phyloP scores from a whole-genome alignment of 2,329 filamentous ascomycete species.

The Microdochium nivale region DNA sequence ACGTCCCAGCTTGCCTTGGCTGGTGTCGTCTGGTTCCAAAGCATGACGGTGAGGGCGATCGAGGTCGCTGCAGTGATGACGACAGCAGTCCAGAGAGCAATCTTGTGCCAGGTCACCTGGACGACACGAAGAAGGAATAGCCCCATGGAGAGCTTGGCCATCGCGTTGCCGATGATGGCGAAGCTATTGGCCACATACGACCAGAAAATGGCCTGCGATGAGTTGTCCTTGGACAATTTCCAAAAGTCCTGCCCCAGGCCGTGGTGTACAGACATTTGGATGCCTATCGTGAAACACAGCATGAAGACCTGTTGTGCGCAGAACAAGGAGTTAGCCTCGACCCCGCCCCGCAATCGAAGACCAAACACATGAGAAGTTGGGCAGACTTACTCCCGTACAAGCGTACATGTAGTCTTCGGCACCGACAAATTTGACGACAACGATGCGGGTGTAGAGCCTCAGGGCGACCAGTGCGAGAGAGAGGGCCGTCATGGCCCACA shows the following conservation, averaged over 20 bases:
- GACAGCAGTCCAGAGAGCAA: constrained; percentile 22
- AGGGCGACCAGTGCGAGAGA: constrained; percentile 14
- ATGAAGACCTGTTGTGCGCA: constrained; percentile 18
- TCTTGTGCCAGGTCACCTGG: constrained; percentile 22
- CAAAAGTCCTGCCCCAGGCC: constrained; percentile 25
- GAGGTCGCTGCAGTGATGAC: constrained; percentile 21
- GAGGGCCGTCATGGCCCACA: constrained; percentile 25
- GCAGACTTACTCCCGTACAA: constrained; percentile 17
- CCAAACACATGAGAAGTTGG: constrained; percentile 13
- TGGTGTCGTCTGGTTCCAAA: constrained; percentile 29
- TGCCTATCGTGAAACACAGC: constrained; percentile 21
- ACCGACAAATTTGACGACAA: constrained; percentile 25
- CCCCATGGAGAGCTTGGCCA: constrained; percentile 29
- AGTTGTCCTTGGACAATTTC: constrained; percentile 17
- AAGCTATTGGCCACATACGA: constrained; percentile 27
- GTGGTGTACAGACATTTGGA: constrained; percentile 24
- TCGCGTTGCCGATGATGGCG: constrained; percentile 25
- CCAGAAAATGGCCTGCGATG: constrained; percentile 28
- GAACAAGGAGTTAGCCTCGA: constrained; percentile 8
- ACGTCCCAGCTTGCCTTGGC: constrained; percentile 25
- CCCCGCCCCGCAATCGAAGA: constrained; percentile 21
- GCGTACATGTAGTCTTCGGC: constrained; percentile 26
- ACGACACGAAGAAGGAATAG: constrained; percentile 28
- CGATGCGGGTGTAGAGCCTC: constrained; percentile 17
- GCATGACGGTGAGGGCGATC: constrained; percentile 21